Evolutionary conservation across 208 protist species (phyloP), one percentile per base, ranked within the genome.

Genomic region (Trypanosoma brucei): DNA sequence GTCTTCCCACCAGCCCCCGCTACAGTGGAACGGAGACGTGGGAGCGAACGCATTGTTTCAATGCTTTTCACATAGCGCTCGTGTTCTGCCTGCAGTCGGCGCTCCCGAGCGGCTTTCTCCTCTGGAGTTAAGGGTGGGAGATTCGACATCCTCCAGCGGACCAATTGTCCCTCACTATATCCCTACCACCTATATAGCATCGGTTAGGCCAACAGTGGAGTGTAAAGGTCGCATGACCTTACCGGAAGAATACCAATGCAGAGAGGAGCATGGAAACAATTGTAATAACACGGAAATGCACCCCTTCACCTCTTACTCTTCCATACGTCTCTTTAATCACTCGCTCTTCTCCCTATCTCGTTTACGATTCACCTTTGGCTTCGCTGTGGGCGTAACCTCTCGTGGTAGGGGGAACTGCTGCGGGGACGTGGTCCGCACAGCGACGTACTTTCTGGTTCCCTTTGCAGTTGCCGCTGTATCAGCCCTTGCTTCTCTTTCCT

Each of bases 1-100:
- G 88, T 94, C 59, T 88, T 89, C 7, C 84, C 84, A 39, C 84
- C 83, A 0, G 84, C 88, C 13, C 88, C 88, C 34, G 88, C 88
- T 55, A 92, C 91, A 42, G 84, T 92, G 5, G 88, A 94, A 38
- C 78, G 84, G 44, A 91, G 72, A 14, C 82, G 78, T 35, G 88
- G 82, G 34, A 94, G 59, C 2, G 75, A 83, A 13, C 82, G 79
- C 73, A 86, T 89, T 5, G 84, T 86, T 13, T 83, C 78, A 48
- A 91, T 83, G 40, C 72, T 66, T n/a, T 71, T 70, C 33, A 94
- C 76, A 62, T 88, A 92, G 1, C 62, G 65, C 35, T 92, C 81
- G 55, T 94, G 88, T 39, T 94, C 79, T 11, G 53, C 57, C 56
- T 92, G 81, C 62, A 92, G 76, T 34, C 78, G 77, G 3, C 53